Evolutionary conservation across 768 basidiomycete species (phyloP).

Genomic region (Pleurotus djamor): DNA sequence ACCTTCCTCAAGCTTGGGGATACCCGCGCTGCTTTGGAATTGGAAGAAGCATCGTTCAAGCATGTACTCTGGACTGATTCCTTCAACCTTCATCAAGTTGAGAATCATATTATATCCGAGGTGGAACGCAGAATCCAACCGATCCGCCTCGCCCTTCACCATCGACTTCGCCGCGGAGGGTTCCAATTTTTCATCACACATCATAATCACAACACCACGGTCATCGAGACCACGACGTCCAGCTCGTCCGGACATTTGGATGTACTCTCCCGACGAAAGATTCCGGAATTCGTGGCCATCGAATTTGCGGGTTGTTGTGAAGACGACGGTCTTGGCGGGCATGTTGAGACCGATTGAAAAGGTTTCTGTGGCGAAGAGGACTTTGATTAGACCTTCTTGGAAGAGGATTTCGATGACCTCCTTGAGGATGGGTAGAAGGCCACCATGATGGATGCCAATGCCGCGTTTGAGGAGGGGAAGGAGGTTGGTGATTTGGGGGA

Average conservation of each 20-base stretch:
- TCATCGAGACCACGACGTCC: conserved; percentile 97
- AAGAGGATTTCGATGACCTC: conserved; percentile 99
- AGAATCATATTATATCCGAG: conserved; percentile 99
- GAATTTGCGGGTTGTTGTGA: conserved; percentile 93
- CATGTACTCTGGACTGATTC: conserved; percentile 98
- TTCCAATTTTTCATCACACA: conserved; percentile 98
- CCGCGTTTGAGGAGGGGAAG: conserved; percentile 92
- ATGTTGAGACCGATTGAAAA: conserved; percentile 98
- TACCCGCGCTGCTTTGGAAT: conserved; percentile 93
- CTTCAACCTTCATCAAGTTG: conserved; percentile 98
- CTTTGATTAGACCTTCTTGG: conserved; percentile 97
- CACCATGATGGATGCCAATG: conserved; percentile 98
- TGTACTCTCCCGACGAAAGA: conserved; percentile 94
- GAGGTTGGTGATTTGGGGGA: conserved; percentile 92
- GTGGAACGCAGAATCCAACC: conserved; percentile 97
- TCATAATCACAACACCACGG: conserved; percentile 99
- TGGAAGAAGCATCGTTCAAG: conserved; percentile 97
- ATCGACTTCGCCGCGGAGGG: conserved; percentile 89
- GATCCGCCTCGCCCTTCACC: conserved; percentile 98
- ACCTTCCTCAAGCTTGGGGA: conserved; percentile 86
- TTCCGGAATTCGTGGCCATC: conserved; percentile 95
- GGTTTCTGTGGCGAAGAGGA: conserved; percentile 97
- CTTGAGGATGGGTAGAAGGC: conserved; percentile 94
- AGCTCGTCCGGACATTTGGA: conserved; percentile 99
- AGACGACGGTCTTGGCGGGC: conserved; percentile 99